These are phyloP conservation scores for Ceratocystis cacaofunesta DNA, from an alignment of 2,329 filamentous ascomycete genomes.

Conservation along the genomic window DNA sequence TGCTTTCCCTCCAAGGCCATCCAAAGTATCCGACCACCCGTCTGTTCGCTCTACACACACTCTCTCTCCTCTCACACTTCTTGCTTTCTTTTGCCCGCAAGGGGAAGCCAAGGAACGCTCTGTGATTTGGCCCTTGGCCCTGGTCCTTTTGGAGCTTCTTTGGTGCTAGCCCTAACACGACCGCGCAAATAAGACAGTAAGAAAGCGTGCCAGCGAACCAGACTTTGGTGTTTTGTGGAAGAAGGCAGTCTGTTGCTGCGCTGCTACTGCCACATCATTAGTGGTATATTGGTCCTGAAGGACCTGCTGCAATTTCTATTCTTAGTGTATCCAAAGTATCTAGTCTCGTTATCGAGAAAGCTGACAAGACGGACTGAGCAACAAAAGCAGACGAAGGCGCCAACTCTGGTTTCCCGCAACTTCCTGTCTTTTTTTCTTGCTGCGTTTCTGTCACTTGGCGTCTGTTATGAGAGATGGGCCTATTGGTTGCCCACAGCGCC, in stretches of 20 bases:
- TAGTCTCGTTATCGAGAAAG: neutral
- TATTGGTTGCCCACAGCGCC: neutral
- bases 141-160: neutral
- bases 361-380: neutral
- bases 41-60: neutral
- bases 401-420: neutral
- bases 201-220: neutral
- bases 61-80: neutral
- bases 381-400: neutral
- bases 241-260: neutral
- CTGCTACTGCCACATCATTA: neutral
- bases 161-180: neutral
- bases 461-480: neutral
- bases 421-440: neutral
- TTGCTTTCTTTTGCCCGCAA: neutral
- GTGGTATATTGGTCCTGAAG: neutral
- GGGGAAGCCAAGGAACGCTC: neutral
- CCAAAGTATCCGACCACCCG: neutral
- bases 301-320: conserved; percentile 4
- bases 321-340: neutral
- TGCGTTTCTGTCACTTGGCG: neutral
- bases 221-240: neutral
- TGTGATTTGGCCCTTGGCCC: neutral
- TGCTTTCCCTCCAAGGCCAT: neutral
- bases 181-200: neutral